phyloP scores from a whole-genome alignment of 352 stramenopile species.

The Labyrinthula sp. region DNA sequence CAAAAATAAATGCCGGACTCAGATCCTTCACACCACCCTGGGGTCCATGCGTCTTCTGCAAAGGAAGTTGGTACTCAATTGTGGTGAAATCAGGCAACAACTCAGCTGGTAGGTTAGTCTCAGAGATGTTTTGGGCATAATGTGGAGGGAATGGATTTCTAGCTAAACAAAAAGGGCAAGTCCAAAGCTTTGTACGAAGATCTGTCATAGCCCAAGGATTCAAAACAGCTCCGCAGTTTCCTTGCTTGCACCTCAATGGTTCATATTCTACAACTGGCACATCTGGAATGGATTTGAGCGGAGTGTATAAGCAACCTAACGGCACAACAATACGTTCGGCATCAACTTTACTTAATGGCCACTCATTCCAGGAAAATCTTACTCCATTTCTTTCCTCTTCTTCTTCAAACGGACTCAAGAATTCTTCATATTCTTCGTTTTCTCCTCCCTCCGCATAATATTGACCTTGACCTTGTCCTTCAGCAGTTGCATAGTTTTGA shows the following conservation, averaged over 20 bases:
- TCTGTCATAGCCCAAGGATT: slow-evolving; percentile 91
- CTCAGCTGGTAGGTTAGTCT: slow-evolving; percentile 92
- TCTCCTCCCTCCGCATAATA: too few relatives aligned
- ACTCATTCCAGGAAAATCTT: slow-evolving; percentile 94
- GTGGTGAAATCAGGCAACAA: slow-evolving; percentile 97
- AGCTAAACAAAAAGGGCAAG: slow-evolving; percentile 93
- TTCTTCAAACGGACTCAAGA: slow-evolving; percentile 23
- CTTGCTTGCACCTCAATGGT: slow-evolving; percentile 84
- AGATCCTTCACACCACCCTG: too few relatives aligned
- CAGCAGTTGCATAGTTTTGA: too few relatives aligned
- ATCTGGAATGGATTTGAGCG: slow-evolving; percentile 84
- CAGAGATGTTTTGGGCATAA: slow-evolving; percentile 83
- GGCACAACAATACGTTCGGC: slow-evolving; percentile 90
- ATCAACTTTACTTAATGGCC: slow-evolving; percentile 87
- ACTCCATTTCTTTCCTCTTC: slow-evolving; percentile 58
- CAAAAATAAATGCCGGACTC: slow-evolving; percentile 95
- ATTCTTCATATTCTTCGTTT: too few relatives aligned
- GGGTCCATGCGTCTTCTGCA: slow-evolving; percentile 55
- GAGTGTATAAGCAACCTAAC: slow-evolving; percentile 72
- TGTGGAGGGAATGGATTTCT: slow-evolving; percentile 95
- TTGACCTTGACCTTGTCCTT: too few relatives aligned
- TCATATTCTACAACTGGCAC: slow-evolving; percentile 86
- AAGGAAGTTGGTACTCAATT: slow-evolving; percentile 92
- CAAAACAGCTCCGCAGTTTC: slow-evolving; percentile 72
- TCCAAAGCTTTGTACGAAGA: slow-evolving; percentile 95